phyloP scores from a whole-genome alignment of 1,284 basidiomycete genomes.

The Leucoagaricus sp. region DNA sequence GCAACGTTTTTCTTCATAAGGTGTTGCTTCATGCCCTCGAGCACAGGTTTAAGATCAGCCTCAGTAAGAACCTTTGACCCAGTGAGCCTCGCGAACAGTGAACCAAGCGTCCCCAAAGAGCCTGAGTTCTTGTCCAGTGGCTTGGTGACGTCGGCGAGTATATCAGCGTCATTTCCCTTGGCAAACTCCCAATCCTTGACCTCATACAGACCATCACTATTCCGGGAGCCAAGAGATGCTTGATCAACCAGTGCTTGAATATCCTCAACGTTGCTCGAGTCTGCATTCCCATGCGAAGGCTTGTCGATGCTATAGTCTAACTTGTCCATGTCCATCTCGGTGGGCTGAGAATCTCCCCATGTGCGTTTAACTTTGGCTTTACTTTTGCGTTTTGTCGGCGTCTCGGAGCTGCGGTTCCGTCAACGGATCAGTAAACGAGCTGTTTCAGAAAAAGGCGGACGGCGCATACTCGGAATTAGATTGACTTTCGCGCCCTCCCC shows the following conservation, averaged over 20 bases:
- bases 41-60: slow-evolving; percentile 84
- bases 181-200: slow-evolving; percentile 90
- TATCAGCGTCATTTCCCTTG: slow-evolving; percentile 49
- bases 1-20: slow-evolving; percentile 99
- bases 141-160: slow-evolving; percentile 59
- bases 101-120: slow-evolving; percentile 68
- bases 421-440: slow-evolving; percentile 19
- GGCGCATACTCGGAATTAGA: slow-evolving; percentile 66
- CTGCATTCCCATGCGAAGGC: slow-evolving; percentile 26
- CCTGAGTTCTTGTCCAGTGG: slow-evolving; percentile 36
- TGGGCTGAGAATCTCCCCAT: slow-evolving; percentile 85
- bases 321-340: slow-evolving; percentile 84
- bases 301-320: slow-evolving; percentile 82
- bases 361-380: slow-evolving; percentile 84
- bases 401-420: slow-evolving; percentile 53
- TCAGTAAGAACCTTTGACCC: slow-evolving; percentile 83
- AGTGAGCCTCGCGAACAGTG: slow-evolving; percentile 83
- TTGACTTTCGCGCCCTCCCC: slow-evolving; percentile 60
- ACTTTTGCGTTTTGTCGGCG: slow-evolving; percentile 54
- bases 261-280: slow-evolving; percentile 45
- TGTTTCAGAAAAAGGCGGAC: slow-evolving; percentile 8
- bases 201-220: slow-evolving; percentile 88
- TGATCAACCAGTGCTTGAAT: slow-evolving; percentile 72
- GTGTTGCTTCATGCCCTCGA: slow-evolving; percentile 95
- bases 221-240: slow-evolving; percentile 79